A percentile compares a stretch with the other conserved stretches of the same genome.
Evolutionary conservation across 805 yeast genomes (phyloP).

Genomic region (Yarrowia sp.): DNA sequence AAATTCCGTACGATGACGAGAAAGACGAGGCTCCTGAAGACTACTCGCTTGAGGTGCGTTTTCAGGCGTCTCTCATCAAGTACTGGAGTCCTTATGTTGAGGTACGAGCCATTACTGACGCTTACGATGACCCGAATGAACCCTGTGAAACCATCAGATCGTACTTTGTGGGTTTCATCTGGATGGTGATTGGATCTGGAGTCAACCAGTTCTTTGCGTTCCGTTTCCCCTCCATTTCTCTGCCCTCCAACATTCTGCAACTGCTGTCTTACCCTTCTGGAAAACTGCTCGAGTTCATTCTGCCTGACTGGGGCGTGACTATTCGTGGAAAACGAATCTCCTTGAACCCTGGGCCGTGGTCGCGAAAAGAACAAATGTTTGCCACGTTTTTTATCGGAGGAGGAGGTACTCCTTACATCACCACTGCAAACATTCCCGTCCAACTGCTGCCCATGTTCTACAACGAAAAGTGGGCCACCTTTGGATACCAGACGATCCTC

Average conservation of each 20-base stretch:
- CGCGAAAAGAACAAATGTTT: constrained; percentile 58
- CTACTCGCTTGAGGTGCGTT: background rate
- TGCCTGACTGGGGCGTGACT: constrained; percentile 36
- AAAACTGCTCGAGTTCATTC: constrained; percentile 26
- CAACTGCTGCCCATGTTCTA: constrained; percentile 21
- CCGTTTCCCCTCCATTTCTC: constrained; percentile 49
- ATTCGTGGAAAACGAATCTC: background rate
- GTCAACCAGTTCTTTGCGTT: constrained; percentile 45
- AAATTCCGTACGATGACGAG: background rate
- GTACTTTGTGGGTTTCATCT: constrained; percentile 39
- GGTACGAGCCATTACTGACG: constrained; percentile 59
- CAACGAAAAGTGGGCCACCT: constrained; percentile 27
- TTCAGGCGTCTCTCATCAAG: background rate
- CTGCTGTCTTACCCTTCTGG: constrained; percentile 60
- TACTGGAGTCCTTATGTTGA: constrained; percentile 52
- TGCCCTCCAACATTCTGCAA: constrained; percentile 51
- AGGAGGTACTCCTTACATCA: constrained; percentile 33
- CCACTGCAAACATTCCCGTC: constrained; percentile 19
- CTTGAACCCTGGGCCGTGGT: constrained; percentile 60
- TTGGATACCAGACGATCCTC: constrained; percentile 46
- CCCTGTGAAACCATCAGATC: constrained; percentile 50
- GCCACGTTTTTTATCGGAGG: constrained; percentile 43
- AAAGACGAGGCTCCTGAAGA: constrained; percentile 3
- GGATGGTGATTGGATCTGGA: constrained; percentile 32
- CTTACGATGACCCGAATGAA: constrained; percentile 45